Base-by-base conservation (phyloP, 306 rosid species). In the Inga leiocalycina region DNA sequence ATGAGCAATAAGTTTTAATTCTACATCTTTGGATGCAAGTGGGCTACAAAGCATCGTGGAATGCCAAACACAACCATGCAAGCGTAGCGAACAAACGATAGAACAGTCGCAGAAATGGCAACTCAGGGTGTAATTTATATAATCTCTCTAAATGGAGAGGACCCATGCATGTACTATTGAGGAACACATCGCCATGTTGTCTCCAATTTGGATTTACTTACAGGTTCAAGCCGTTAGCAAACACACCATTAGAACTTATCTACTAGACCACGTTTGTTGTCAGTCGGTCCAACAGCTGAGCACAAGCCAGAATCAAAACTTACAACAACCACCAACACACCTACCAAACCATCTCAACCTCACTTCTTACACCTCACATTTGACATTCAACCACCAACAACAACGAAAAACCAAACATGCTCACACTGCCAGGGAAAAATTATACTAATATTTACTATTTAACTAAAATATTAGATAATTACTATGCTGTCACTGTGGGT, bases 281-380 rank as follows among this genome's bases (percentile, higher is more conserved):
- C 86, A 85, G 95, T 85, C 82, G 81, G 82, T 92, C 92, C 91
- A 92, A 91, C 98, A 91, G 92, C 90, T 75, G 97, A 93, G 94
- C 93, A 95, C 86, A 91, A 91, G 82, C 89, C 94, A 86, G 79
- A 88, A 83, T 61, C 89, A 88, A 87, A 87, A 86, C 84, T 83
- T 78, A 83, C 66, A 83, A 84, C 89, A 61, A 76, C 78, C 86
- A 82, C 89, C 88, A 86, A 78, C 88, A 84, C 80, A 88, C 85
- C 86, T 89, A 84, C 82, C 49, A 74, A 22, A 85, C 82, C 88
- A 92, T 82, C 92, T 89, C 94, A 86, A 89, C 90, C 88, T 89
- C 98, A 88, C 91, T 89, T 89, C 91, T 87, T 89, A 89, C 89
- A 82, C 85, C 87, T 85, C 90, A 81, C 87, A 88, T 84, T 89